Percentiles rank a stretch among this genome's conserved stretches.
Conservation (phyloP, 352 stramenopile species). For the Globisporangium middletonii region DNA sequence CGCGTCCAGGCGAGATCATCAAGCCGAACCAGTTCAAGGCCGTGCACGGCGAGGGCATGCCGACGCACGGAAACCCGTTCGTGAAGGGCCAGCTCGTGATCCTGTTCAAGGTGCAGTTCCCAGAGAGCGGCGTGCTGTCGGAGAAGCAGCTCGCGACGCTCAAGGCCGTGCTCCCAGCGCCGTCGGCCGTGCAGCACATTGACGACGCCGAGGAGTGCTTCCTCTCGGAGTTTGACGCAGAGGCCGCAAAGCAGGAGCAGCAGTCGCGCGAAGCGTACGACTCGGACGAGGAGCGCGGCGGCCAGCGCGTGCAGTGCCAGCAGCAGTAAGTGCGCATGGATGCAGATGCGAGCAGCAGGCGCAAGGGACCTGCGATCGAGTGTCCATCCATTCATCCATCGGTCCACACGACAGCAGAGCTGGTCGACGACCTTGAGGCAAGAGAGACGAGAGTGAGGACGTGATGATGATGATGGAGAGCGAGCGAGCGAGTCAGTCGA, state of each 20-base stretch:
- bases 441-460: conserved; percentile 1
- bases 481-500: neutral
- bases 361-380: neutral
- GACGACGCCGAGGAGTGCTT: conserved; percentile 75
- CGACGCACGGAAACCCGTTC: conserved; percentile 96
- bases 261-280: conserved; percentile 78
- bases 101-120: conserved; percentile 96
- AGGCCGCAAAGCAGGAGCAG: conserved; percentile 80
- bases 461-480: neutral
- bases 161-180: conserved; percentile 48
- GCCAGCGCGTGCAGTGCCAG: conserved; percentile 86
- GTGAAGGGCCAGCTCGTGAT: conserved; percentile 98
- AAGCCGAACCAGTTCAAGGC: conserved; percentile 92
- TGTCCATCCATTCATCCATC: too few relatives aligned
- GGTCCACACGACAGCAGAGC: conserved; percentile 1
- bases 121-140: conserved; percentile 82
- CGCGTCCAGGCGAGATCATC: conserved; percentile 90
- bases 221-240: conserved; percentile 91
- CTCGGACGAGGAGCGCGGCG: conserved; percentile 92
- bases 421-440: neutral
- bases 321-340: conserved; percentile 60
- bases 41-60: conserved; percentile 97
- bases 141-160: conserved; percentile 80
- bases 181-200: conserved; percentile 37
- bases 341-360: too few relatives aligned